Conservation (phyloP, 2,329 filamentous ascomycete genomes). For the Fonsecaea erecta region DNA sequence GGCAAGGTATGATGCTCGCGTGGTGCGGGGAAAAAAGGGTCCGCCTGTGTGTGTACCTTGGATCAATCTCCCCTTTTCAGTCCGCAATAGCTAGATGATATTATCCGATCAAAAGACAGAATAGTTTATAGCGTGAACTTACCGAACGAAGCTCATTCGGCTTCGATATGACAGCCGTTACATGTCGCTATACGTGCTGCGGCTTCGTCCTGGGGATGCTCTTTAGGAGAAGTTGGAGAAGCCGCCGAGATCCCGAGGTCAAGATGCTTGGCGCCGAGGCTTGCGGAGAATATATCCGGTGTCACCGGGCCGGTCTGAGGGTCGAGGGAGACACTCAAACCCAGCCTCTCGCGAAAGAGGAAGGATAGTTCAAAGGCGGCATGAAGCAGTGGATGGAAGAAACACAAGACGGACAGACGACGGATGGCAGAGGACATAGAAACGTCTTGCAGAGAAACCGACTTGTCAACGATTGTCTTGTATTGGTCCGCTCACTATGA, state of each 20-base stretch:
- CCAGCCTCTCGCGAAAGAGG: neutral
- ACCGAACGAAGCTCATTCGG: neutral
- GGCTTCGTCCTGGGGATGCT: neutral
- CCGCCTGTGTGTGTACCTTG: neutral
- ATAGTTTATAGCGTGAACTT: neutral
- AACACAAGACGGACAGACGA: neutral
- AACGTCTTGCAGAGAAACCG: neutral
- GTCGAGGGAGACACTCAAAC: neutral
- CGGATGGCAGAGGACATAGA: neutral
- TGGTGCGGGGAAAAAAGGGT: too few relatives aligned
- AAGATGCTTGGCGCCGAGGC: constrained; percentile 7
- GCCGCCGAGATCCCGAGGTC: constrained; percentile 23
- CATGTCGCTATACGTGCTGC: neutral
- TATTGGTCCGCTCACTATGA: constrained; percentile 6
- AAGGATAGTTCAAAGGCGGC: neutral
- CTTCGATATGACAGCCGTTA: neutral
- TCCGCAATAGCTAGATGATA: too few relatives aligned
- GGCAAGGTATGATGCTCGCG: too few relatives aligned
- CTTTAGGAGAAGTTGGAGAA: constrained; percentile 23
- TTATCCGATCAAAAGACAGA: neutral
- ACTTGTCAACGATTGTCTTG: constrained; percentile 8
- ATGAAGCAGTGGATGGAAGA: neutral
- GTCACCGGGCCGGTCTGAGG: neutral
- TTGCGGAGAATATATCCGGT: neutral
- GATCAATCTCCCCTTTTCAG: too few relatives aligned